Evolutionary conservation across 1,284 basidiomycete species (phyloP), one percentile per base, ranked within the genome.

Genomic region (Cryptococcus jaspeensis): DNA sequence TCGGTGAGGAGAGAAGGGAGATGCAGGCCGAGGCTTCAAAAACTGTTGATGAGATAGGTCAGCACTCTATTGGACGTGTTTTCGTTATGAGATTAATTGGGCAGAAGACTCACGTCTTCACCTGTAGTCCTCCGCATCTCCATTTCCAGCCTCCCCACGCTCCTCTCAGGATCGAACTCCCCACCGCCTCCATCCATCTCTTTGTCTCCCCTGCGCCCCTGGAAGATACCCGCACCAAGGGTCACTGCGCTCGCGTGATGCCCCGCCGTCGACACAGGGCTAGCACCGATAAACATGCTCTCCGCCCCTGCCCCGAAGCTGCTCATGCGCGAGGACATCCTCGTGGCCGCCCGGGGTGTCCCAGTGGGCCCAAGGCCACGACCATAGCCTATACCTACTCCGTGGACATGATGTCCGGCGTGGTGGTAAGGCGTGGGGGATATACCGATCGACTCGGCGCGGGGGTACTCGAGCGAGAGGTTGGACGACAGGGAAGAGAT

Each of bases 201-300:
- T 47, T 60, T 28, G n/a, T 86, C 87, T 69, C 52, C 57, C 60
- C 23, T 46, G 11, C 58, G 54, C 11, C 57, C 47, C 38, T 78
- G 77, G 50, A 83, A 86, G 3, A 93, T 81, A 0, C 91, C 91
- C 2, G 89, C 89, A 56, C 83, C 88, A n/a, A 94, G 81, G 0
- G 91, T 93, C 47, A 92, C 80, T 0, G 84, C 88, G 61, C 87
- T 90, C 25, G 89, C 89, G 75, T 94, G 91, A 73, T 94, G 91
- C 2, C 85, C 88, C 12, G 85, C 85, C 0, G 90, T 92, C 0
- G 88, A 91, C 56, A 89, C 78, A 0, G 89, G 78, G 49, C 72
- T 74, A 3, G 63, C 61, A 9, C 66, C 72, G 9, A 69, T 55
- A 37, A 56, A 61, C 52, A 63, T 48, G 40, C 59, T 60, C 39